These are phyloP conservation scores for Saxophila tyrrhenica DNA, from an alignment of 495 filamentous ascomycete species.

Conservation along the genomic window DNA sequence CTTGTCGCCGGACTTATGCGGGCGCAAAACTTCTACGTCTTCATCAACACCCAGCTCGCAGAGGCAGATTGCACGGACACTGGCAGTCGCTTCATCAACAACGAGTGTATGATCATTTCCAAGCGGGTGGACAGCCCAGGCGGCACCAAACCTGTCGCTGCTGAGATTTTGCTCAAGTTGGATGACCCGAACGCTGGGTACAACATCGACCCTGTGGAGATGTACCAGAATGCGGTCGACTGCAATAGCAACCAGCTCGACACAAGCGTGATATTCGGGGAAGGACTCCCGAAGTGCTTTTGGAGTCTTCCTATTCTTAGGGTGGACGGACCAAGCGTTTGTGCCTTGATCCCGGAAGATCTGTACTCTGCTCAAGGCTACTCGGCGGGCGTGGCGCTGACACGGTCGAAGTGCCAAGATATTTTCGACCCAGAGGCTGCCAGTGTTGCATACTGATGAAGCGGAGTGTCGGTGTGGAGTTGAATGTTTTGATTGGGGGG, in stretches of 20 bases:
- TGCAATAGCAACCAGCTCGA: neutral
- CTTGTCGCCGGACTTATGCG: neutral
- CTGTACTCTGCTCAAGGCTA: no score
- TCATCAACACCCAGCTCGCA: neutral
- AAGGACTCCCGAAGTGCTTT: neutral
- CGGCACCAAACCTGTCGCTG: neutral
- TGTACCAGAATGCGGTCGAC: neutral
- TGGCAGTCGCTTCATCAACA: neutral
- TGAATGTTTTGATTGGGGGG: no score
- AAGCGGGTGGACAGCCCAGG: neutral
- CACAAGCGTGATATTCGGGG: neutral
- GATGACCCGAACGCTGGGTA: neutral
- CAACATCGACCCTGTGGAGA: neutral
- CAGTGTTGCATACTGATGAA: no score
- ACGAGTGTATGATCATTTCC: neutral
- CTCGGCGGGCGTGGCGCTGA: no score
- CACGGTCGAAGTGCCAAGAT: no score
- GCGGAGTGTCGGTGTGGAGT: no score
- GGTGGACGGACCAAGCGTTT: no score
- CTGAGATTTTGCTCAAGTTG: neutral
- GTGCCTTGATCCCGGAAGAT: no score
- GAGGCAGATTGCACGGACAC: neutral
- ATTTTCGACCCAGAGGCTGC: no score
- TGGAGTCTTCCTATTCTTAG: neutral
- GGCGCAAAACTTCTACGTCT: neutral